Evolutionary conservation across 495 filamentous ascomycete genomes (phyloP), one percentile per base, ranked within the genome.

Genomic region (Aspergillus nanangensis): DNA sequence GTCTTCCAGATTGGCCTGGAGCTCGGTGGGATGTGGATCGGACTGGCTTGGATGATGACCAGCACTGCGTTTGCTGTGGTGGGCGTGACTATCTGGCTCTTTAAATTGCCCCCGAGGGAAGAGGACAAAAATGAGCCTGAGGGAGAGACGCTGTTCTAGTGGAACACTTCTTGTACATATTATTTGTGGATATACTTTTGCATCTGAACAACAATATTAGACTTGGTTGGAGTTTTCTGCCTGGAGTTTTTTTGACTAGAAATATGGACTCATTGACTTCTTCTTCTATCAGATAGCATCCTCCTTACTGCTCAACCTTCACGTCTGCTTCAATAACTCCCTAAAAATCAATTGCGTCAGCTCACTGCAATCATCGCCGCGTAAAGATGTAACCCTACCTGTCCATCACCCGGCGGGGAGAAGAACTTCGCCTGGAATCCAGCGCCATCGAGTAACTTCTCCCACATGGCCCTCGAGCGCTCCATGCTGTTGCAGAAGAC

Each of bases 31-130:
- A 22, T 67, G 4, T 81, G 76, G 78, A 63, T 68, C 32, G 76
- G 76, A 9, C 52, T 81, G 41, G 76, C 76, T 1, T 79, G 70
- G 70, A 73, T 79, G 61, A 74, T 75, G 53, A 68, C 76, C 4
- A 65, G 69, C 19, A 51, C 56, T 0, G 52, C 76, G 10, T 72
- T 74, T n/a, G 66, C 74, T 0, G 60, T 61, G 8, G 45, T 58
- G 1, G 60, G 63, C 5, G 44, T 58, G 1, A 57, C 67, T 0
- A 61, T 78, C 21, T 68, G 62, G 56, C 57, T 55, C 39, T 71
- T 75, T 24, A 56, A 55, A 20, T 40, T 65, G 32, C 67, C 74
- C 13, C 43, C 61, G 13, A 17, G 21, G 3, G 33, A 17, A 9
- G 19, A 17, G 25, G 45, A 54, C 8, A 55, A 48, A 36, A 1